Evolutionary conservation across 495 filamentous ascomycete genomes (phyloP), one percentile per base, ranked within the genome.

Genomic region (Hamigera avellanea): DNA sequence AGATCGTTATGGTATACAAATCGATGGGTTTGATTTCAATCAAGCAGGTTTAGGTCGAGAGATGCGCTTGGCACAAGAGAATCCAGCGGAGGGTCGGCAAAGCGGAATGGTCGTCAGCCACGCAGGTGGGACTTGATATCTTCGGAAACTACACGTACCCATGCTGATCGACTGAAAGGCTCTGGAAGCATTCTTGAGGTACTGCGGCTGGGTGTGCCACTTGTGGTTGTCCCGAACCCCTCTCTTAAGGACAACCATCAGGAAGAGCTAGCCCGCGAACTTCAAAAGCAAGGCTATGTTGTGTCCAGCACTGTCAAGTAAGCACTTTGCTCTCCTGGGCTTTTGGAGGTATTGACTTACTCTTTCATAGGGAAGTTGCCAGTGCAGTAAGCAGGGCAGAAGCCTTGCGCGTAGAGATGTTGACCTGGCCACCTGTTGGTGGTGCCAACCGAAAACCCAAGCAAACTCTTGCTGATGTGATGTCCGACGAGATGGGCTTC

Each of bases 171-270:
- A 35, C 26, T 34, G 27, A 40, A 33, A 93, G 87, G 88, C 38
- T 85, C 87, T 15, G 91, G 91, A 10, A 82, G 83, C n/a, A 83
- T 96, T 16, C 66, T 95, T 1, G 86, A 83, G 52, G 86, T 77
- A 0, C 65, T 93, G 19, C 72, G 86, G 19, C 47, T 72, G 13
- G 66, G 69, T 13, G 64, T 82, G 0, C 75, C 80, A 4, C 54
- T 94, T 19, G 73, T 96, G 31, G 84, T 93, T 2, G 88, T 98
- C 15, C 85, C 87, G 6, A 98, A 98, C 55, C 61, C 73, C 6
- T 61, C 65, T 2, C 70, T 98, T 3, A 76, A 94, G 48, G 84
- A 86, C 46, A 93, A 95, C 46, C 91, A 98, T 49, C 91, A 98
- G 56, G 70, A 74, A 25, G 87, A 98, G 53, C 67, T 96, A 8